A percentile compares a stretch with the other conserved stretches of the same genome.
These are phyloP conservation scores for Ceriops tagal DNA, from an alignment of 345 rosid species.

Conservation along the genomic window DNA sequence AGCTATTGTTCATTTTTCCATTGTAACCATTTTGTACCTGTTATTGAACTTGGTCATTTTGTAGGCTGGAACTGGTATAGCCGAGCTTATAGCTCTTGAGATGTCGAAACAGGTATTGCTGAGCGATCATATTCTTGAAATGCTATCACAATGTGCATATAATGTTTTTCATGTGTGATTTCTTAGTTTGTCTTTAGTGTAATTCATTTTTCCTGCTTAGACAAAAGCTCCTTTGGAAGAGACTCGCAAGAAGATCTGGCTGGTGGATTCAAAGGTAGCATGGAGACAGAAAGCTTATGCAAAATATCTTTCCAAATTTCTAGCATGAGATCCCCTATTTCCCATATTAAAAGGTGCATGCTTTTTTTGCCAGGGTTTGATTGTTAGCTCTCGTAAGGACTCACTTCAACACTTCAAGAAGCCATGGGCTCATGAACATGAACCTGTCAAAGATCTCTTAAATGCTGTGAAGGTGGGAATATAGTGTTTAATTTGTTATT, in stretches of 20 bases:
- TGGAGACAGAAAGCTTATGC: neutral
- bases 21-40: no score
- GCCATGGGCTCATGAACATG: constrained; percentile 93
- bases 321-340: neutral
- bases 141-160: neutral
- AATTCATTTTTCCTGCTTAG: constrained; percentile 27
- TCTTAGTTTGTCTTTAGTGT: no score
- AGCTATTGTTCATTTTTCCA: no score
- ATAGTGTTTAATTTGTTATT: neutral
- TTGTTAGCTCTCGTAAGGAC: constrained; percentile 63
- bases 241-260: constrained; percentile 86
- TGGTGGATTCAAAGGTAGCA: constrained; percentile 85
- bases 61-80: constrained; percentile 99
- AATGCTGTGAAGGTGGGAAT: constrained; percentile 68
- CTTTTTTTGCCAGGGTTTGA: constrained; percentile 52
- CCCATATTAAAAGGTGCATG: neutral
- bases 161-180: neutral
- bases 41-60: constrained; percentile 7
- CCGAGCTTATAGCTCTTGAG: constrained; percentile 91
- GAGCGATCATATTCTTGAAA: no score
- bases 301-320: neutral
- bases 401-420: constrained; percentile 88
- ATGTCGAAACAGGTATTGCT: constrained; percentile 73
- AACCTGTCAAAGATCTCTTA: constrained; percentile 59
- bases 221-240: constrained; percentile 58